Evolutionary conservation across 2,329 filamentous ascomycete species (phyloP).

Genomic region (Nemania abortiva): DNA sequence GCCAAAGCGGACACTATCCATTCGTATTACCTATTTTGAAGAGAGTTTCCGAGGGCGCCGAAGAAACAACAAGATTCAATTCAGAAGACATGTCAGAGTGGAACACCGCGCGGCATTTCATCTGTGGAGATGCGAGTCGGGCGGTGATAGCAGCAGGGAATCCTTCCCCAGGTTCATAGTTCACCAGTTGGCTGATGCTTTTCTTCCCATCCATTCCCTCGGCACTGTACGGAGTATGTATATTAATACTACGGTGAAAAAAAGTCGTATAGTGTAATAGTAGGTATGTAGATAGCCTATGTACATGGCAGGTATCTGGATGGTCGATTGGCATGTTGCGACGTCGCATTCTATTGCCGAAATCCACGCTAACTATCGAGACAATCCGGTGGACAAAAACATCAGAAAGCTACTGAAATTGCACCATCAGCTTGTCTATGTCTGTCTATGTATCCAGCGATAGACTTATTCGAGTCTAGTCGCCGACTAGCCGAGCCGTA

Average conservation of each 20-base stretch:
- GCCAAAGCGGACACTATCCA: conserved; percentile 13
- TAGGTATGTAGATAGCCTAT: not conserved
- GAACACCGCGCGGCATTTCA: conserved; percentile 28
- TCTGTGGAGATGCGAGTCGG: conserved; percentile 17
- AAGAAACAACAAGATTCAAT: conserved; percentile 34
- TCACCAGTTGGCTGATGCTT: conserved; percentile 34
- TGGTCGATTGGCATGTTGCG: conserved; percentile 21
- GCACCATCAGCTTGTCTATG: conserved; percentile 33
- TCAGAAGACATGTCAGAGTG: conserved; percentile 21
- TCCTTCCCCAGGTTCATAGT: conserved; percentile 36
- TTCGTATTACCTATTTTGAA: conserved; percentile 2
- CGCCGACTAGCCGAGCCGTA: conserved; percentile 38
- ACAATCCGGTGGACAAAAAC: conserved; percentile 8
- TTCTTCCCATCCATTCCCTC: conserved; percentile 7
- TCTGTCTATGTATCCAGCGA: conserved; percentile 34
- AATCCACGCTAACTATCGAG: conserved; percentile 34
- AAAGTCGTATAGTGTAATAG: not conserved
- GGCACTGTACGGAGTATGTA: conserved; percentile 20
- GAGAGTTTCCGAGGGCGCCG: conserved; percentile 27
- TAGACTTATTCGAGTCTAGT: conserved; percentile 32
- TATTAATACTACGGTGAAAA: conserved; percentile 16
- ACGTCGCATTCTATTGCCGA: conserved; percentile 40
- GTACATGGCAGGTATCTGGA: not conserved
- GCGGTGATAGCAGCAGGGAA: conserved; percentile 24
- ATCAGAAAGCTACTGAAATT: not conserved